Evolutionary conservation across 768 basidiomycete species (phyloP).

Genomic region (Hypholoma fasciculare): DNA sequence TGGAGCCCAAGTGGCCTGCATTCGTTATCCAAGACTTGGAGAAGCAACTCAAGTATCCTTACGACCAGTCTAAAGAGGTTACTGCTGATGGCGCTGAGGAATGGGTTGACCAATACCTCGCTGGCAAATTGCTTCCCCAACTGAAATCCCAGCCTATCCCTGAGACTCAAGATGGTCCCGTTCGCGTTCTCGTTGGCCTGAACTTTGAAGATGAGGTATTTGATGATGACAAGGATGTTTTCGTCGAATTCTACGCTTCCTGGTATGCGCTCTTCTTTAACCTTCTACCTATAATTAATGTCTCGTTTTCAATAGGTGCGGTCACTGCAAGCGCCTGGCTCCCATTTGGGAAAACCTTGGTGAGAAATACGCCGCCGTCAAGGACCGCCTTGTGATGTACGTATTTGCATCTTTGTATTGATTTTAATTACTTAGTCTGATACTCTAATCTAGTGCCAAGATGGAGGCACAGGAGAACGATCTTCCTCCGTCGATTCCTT

Average conservation of each 20-base stretch:
- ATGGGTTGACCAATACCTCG: slow-evolving; percentile 65
- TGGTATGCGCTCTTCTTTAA: slow-evolving; percentile 58
- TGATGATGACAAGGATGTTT: slow-evolving; percentile 91
- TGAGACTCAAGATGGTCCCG: slow-evolving; percentile 76
- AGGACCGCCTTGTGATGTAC: slow-evolving; percentile 80
- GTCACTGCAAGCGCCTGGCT: slow-evolving; percentile 96
- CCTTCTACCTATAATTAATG: not conserved
- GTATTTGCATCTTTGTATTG: slow-evolving; percentile 17
- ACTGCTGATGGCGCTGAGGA: slow-evolving; percentile 55
- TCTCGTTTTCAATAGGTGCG: slow-evolving; percentile 56
- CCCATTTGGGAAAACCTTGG: slow-evolving; percentile 92
- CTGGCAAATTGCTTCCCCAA: slow-evolving; percentile 74
- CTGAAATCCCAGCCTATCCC: slow-evolving; percentile 93
- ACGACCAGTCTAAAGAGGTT: slow-evolving; percentile 66
- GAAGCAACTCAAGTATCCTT: slow-evolving; percentile 88
- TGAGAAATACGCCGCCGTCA: slow-evolving; percentile 75
- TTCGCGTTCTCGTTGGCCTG: slow-evolving; percentile 83
- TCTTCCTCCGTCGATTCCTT: slow-evolving; percentile 82
- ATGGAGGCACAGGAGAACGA: slow-evolving; percentile 98
- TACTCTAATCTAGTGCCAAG: slow-evolving; percentile 65
- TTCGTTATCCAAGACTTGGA: slow-evolving; percentile 90
- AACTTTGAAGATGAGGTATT: slow-evolving; percentile 86
- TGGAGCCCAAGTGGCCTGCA: slow-evolving; percentile 84
- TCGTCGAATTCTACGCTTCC: slow-evolving; percentile 95
- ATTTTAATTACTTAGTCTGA: slow-evolving; percentile 10